Evolutionary conservation across 2,329 filamentous ascomycete genomes (phyloP).

Genomic region (Scolecobasidium constrictum): DNA sequence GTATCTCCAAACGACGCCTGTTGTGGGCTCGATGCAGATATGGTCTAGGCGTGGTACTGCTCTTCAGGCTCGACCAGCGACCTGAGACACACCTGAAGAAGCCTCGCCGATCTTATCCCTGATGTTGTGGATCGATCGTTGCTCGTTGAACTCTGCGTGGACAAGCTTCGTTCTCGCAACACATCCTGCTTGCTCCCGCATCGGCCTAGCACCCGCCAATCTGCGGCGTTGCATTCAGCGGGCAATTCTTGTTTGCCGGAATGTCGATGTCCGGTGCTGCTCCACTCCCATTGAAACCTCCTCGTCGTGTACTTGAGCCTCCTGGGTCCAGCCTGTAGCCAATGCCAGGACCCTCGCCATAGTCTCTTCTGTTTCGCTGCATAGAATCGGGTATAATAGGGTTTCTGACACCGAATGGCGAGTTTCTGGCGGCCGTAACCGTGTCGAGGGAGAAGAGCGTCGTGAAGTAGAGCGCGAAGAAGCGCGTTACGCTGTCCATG

Average conservation of each 20-base stretch:
- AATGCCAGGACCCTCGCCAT: slow-evolving; percentile 5
- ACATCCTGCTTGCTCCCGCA: too few relatives aligned
- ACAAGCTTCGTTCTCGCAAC: too few relatives aligned
- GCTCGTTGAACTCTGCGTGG: too few relatives aligned
- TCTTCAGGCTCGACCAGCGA: too few relatives aligned
- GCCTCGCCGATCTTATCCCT: too few relatives aligned
- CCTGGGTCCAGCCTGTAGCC: slow-evolving; percentile 9
- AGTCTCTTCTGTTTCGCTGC: background rate
- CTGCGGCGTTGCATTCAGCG: background rate
- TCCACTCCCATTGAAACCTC: background rate
- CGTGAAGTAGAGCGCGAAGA: slow-evolving; percentile 27
- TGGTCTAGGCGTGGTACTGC: too few relatives aligned
- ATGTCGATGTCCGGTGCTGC: background rate
- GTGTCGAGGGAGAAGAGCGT: slow-evolving; percentile 27
- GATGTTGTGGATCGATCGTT: too few relatives aligned
- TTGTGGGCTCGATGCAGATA: too few relatives aligned
- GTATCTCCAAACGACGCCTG: too few relatives aligned
- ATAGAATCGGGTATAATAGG: background rate
- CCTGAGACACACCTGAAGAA: too few relatives aligned
- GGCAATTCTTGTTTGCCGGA: background rate
- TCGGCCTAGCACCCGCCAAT: too few relatives aligned
- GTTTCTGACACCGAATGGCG: slow-evolving; percentile 19
- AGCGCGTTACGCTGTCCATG: slow-evolving; percentile 16
- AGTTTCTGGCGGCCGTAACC: slow-evolving; percentile 22
- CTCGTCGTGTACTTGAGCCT: background rate